These are phyloP conservation scores for Tagetes patula DNA, from an alignment of 129 eudicot genomes.

Conservation along the genomic window DNA sequence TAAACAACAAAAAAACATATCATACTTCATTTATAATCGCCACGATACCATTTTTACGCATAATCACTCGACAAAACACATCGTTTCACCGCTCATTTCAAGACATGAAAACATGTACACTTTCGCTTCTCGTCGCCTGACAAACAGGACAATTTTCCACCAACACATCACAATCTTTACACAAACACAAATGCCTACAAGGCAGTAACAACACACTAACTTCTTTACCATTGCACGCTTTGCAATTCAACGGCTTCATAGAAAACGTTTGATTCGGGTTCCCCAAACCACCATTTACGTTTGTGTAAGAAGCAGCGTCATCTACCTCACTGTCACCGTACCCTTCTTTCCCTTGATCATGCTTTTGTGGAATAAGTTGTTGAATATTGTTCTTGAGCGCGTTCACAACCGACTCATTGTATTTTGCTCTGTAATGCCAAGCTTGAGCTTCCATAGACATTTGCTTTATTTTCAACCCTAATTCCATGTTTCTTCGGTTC, in stretches of 20 bases:
- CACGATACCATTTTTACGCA: conserved; percentile 23
- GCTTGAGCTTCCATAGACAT: conserved; percentile 57
- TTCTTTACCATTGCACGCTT: conserved; percentile 50
- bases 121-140: conserved; percentile 49
- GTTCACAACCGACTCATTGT: conserved; percentile 69
- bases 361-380: conserved; percentile 49
- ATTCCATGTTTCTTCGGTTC: conserved; percentile 60
- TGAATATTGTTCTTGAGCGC: conserved; percentile 59
- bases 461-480: conserved; percentile 62
- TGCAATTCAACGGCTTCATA: conserved; percentile 36
- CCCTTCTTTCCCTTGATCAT: conserved; percentile 52
- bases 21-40: background rate
- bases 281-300: conserved; percentile 13
- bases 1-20: conserved; percentile 16
- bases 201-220: conserved; percentile 60
- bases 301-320: conserved; percentile 55
- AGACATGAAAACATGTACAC: conserved; percentile 63
- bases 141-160: conserved; percentile 59
- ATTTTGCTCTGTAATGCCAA: conserved; percentile 73
- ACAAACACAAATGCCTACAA: conserved; percentile 71
- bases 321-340: conserved; percentile 67
- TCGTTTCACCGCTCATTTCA: conserved; percentile 26
- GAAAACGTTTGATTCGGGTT: conserved; percentile 5
- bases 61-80: conserved; percentile 19
- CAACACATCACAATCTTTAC: conserved; percentile 57